Evolutionary conservation across 2,329 filamentous ascomycete genomes (phyloP), one percentile per base, ranked within the genome.

Genomic region (Colletotrichum sp.): DNA sequence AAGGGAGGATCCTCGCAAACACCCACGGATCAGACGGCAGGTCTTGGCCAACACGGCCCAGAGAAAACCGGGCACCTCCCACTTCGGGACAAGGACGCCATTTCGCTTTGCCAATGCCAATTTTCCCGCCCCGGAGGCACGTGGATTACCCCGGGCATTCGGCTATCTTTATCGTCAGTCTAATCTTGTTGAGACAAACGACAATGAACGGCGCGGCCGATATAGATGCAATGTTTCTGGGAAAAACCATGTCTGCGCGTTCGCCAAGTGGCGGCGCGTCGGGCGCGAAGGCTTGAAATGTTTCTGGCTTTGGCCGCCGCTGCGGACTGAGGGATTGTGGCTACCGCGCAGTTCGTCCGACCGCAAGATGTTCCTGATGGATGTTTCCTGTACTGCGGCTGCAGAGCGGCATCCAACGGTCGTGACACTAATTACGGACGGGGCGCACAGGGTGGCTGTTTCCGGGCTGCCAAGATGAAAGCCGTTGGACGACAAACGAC

Each of bases 1-100:
- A 60, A 60, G 66, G 52, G 55, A 69, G 66, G 58, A 36, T 36
- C 52, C 30, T 38, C 26, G 66, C 66, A 68, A 68, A 60, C 66
- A 75, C 55, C 30, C 34, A 34, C 73, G 73, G 73, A 76, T 76
- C 73, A 58, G 70, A 76, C 73, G 73, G 73, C 73, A 76, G 73
- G 64, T 68, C 70, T 73, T 75, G 73, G 73, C 70, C 65, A 73
- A 73, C 73, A 68, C 34, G 43, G 30, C 32, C 73, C 64, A n/a
- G 61, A 15, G 24, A 66, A 61, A 56, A 43, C 61, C 60, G 73
- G 28, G 16, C 48, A 56, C 73, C 64, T 75, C 70, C 73, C 73
- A 55, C 64, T 48, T 76, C 28, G 28, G 73, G 73, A 52, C 32
- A 73, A 58, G 36, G 18, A n/a, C 73, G 66, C 30, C 56, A 73